phyloP scores from a whole-genome alignment of 805 yeast species.

The Hanseniaspora lindneri region DNA sequence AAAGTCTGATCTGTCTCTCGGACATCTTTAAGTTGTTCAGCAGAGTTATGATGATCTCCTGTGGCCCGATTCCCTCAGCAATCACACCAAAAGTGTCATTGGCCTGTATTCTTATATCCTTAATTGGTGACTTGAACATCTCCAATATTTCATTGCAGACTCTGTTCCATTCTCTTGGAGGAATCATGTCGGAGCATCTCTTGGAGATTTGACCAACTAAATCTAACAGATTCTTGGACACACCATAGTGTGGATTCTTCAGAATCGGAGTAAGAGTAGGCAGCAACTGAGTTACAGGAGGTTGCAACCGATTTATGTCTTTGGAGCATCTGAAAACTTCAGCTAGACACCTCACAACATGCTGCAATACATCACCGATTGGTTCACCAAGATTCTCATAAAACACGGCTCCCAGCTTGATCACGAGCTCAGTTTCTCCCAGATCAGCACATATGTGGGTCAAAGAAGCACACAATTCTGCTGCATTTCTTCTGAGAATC shows the following conservation, averaged over 20 bases:
- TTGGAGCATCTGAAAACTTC: conserved; percentile 45
- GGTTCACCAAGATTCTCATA: conserved; percentile 91
- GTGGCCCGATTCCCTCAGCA: conserved; percentile 90
- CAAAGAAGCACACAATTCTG: conserved; percentile 56
- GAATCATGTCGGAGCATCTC: conserved; percentile 65
- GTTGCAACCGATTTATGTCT: conserved; percentile 53
- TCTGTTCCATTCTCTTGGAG: conserved; percentile 96
- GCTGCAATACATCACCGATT: conserved; percentile 85
- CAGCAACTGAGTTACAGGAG: conserved; percentile 68
- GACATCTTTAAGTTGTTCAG: conserved; percentile 79
- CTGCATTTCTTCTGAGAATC: conserved; percentile 69
- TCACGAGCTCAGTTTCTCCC: conserved; percentile 49
- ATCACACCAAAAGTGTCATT: conserved; percentile 84
- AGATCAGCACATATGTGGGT: conserved; percentile 58
- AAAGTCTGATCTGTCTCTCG: conserved; percentile 90
- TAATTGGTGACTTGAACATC: conserved; percentile 69
- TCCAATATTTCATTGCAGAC: conserved; percentile 84
- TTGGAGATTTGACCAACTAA: conserved; percentile 75
- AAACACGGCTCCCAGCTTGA: conserved; percentile 59
- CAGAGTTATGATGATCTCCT: conserved; percentile 76
- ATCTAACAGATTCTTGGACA: conserved; percentile 69
- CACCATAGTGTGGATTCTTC: conserved; percentile 79
- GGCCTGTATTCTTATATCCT: conserved; percentile 69
- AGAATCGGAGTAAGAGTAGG: conserved; percentile 87
- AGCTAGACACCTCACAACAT: conserved; percentile 60